Evolutionary conservation across 306 rosid genomes (phyloP).

Genomic region (Malus sieversii): DNA sequence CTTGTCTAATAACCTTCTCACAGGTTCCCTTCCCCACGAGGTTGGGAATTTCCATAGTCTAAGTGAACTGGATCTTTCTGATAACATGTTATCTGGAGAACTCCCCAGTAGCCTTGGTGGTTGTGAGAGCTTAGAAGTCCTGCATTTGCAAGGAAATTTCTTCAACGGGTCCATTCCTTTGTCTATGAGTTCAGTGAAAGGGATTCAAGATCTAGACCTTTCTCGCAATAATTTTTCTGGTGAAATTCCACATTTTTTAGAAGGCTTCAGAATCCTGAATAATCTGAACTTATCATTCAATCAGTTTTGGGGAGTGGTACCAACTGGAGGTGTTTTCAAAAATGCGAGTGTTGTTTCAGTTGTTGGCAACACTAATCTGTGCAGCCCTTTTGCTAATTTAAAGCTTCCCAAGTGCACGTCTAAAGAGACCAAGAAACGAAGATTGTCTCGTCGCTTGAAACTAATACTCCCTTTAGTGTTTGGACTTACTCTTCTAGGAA

Average conservation of each 20-base stretch:
- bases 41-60: background rate
- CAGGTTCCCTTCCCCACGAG: background rate
- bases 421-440: too few species aligned
- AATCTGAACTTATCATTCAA: background rate
- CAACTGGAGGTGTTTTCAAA: background rate
- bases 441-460: background rate
- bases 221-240: background rate
- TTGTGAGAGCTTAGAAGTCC: background rate
- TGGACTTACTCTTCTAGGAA: too few species aligned
- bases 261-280: background rate
- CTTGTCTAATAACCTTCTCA: background rate
- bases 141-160: background rate
- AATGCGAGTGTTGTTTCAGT: background rate
- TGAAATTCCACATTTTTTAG: background rate
- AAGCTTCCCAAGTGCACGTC: background rate
- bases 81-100: background rate
- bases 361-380: background rate
- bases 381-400: background rate
- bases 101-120: background rate
- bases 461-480: too few species aligned
- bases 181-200: background rate
- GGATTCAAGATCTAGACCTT: background rate
- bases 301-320: background rate
- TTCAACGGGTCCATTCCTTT: background rate
- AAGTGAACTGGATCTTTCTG: background rate